These are phyloP conservation scores for Leucosporidium creatinivorum DNA, from an alignment of 768 basidiomycete species.

Conservation along the genomic window DNA sequence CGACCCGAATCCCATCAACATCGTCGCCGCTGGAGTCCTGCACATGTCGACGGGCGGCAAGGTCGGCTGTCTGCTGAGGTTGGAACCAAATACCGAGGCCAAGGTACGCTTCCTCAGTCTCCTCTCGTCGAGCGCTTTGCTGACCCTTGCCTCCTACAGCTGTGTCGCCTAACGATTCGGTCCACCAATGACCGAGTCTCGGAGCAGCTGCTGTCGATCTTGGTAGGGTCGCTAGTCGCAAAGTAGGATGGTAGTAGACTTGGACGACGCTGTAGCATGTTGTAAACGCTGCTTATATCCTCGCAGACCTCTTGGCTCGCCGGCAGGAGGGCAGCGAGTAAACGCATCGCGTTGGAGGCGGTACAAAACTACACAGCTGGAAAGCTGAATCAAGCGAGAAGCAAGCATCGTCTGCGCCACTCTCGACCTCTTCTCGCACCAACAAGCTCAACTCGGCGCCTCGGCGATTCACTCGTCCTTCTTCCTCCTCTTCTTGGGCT, in stretches of 20 bases:
- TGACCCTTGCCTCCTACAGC: conserved; percentile 44
- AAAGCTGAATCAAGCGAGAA: no score
- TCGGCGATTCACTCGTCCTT: no score
- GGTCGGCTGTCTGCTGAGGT: conserved; percentile 82
- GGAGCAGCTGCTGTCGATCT: conserved; percentile 38
- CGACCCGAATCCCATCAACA: conserved; percentile 88
- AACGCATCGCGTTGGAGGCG: no score
- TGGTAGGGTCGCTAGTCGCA: background rate
- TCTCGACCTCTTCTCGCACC: no score
- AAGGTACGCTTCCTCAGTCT: conserved; percentile 54
- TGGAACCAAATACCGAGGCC: conserved; percentile 93
- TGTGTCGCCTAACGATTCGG: conserved; percentile 86
- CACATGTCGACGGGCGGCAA: conserved; percentile 88
- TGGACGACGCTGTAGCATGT: no score
- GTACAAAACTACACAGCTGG: no score
- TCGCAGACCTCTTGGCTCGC: no score
- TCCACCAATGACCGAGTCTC: conserved; percentile 87
- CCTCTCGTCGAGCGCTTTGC: background rate
- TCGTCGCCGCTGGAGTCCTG: conserved; percentile 91
- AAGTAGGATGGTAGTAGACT: background rate
- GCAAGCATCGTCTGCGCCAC: no score
- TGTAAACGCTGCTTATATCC: no score
- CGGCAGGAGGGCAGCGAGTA: no score
- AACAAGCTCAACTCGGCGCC: no score
- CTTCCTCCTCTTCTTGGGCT: no score